A percentile compares a stretch with the other conserved stretches of the same genome.
phyloP scores from a whole-genome alignment of 2,329 filamentous ascomycete species.

The Orbilia blumenaviensis region DNA sequence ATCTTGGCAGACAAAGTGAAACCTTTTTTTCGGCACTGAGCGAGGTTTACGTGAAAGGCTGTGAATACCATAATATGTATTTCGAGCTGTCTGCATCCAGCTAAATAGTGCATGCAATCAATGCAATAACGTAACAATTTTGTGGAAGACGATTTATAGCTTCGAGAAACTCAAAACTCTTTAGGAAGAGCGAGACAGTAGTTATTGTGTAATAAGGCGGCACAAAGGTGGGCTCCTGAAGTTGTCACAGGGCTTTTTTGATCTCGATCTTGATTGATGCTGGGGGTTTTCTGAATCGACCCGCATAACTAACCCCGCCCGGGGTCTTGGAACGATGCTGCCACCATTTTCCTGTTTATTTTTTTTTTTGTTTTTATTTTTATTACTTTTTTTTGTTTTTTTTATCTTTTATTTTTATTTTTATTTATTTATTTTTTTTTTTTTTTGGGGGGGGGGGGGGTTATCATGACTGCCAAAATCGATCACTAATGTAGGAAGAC shows the following conservation, averaged over 20 bases:
- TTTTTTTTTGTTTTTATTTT: too few relatives aligned
- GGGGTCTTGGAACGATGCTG: too few relatives aligned
- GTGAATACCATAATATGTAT: too few relatives aligned
- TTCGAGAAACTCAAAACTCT: not conserved
- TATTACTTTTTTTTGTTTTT: too few relatives aligned
- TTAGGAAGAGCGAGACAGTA: conserved; percentile 6
- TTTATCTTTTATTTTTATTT: too few relatives aligned
- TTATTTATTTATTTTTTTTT: too few relatives aligned
- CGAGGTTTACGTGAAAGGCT: not conserved
- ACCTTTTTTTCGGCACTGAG: not conserved
- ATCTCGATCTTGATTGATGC: not conserved
- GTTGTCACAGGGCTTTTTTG: not conserved
- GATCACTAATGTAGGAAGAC: too few relatives aligned
- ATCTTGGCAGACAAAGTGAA: not conserved
- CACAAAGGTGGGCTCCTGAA: not conserved
- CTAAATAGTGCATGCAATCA: not conserved
- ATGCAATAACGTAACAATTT: conserved; percentile 6
- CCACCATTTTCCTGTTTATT: too few relatives aligned
- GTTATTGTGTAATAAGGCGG: not conserved
- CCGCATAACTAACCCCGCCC: too few relatives aligned
- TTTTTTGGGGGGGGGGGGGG: too few relatives aligned
- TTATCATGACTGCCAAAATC: too few relatives aligned
- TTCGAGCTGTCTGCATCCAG: not conserved
- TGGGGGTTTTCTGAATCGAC: not conserved
- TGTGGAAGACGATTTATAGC: not conserved